These are phyloP conservation scores for Pythium apleroticum DNA, from an alignment of 352 stramenopile genomes.

Conservation along the genomic window DNA sequence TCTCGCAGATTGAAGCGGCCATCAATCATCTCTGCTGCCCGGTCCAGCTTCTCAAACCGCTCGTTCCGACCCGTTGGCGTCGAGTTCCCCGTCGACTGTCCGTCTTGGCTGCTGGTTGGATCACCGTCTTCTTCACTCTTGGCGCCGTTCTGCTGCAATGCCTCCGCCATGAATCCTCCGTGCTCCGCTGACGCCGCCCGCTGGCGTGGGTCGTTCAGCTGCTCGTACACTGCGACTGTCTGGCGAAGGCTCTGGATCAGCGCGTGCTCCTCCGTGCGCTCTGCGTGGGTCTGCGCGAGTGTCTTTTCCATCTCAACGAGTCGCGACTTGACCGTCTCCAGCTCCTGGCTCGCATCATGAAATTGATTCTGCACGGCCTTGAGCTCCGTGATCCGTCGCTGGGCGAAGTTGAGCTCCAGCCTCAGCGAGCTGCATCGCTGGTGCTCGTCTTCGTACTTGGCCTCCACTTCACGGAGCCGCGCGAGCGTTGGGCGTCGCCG, in stretches of 20 bases:
- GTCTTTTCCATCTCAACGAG: slow-evolving; percentile 33
- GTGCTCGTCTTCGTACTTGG: slow-evolving; percentile 53
- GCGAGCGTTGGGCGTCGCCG: slow-evolving; percentile 16
- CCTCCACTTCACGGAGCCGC: slow-evolving; percentile 35
- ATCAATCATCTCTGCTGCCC: slow-evolving; percentile 29
- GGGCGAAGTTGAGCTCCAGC: slow-evolving; percentile 51
- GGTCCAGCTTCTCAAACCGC: slow-evolving; percentile 19
- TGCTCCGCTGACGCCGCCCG: slow-evolving; percentile 5
- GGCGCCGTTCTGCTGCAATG: slow-evolving; percentile 13
- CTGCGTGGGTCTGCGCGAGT: slow-evolving; percentile 27
- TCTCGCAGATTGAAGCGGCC: slow-evolving; percentile 40
- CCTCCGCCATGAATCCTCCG: neutral
- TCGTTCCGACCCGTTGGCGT: slow-evolving; percentile 12
- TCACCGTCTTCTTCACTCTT: neutral
- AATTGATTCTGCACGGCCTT: slow-evolving; percentile 45
- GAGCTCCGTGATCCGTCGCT: slow-evolving; percentile 55
- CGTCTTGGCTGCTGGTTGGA: neutral
- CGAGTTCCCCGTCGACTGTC: neutral
- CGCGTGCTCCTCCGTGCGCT: slow-evolving; percentile 47
- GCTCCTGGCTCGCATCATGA: slow-evolving; percentile 32
- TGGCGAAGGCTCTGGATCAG: slow-evolving; percentile 62
- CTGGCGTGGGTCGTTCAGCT: slow-evolving; percentile 43
- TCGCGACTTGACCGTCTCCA: slow-evolving; percentile 32
- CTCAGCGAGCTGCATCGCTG: slow-evolving; percentile 41
- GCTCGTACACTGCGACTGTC: slow-evolving; percentile 64